Evolutionary conservation across 345 rosid species (phyloP).

Genomic region (Acer negundo): DNA sequence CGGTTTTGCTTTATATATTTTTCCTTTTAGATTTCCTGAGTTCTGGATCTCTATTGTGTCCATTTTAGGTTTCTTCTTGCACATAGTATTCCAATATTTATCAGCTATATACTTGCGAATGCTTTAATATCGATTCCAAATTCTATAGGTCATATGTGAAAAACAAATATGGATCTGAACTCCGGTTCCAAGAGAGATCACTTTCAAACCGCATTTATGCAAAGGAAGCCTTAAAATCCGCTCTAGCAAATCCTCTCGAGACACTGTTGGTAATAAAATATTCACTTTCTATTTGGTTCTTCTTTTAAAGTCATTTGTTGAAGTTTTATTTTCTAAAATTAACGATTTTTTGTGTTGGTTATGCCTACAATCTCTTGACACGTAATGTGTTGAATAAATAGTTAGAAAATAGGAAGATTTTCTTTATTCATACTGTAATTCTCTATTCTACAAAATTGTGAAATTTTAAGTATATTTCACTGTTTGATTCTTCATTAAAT

Average conservation of each 20-base stretch:
- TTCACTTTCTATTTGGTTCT: not conserved
- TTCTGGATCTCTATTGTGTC: not conserved
- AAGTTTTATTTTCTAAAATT: not conserved
- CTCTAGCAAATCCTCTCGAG: slow-evolving; percentile 54
- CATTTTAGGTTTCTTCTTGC: not conserved
- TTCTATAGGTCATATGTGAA: slow-evolving; percentile 57
- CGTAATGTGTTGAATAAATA: not conserved
- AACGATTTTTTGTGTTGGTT: not conserved
- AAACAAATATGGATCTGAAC: slow-evolving; percentile 60
- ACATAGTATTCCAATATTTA: not conserved
- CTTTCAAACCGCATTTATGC: slow-evolving; percentile 42
- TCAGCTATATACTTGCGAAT: not conserved
- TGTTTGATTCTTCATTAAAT: slow-evolving; percentile 28
- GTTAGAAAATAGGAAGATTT: slow-evolving; percentile 1
- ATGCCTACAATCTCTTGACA: not conserved
- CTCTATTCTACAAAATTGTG: not conserved
- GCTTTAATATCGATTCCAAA: slow-evolving; percentile 2
- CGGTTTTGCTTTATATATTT: not conserved
- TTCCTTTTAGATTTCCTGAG: not conserved
- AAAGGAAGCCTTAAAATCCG: slow-evolving; percentile 75
- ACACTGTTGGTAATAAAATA: slow-evolving; percentile 55
- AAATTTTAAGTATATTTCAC: slow-evolving; percentile 13
- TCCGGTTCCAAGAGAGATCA: slow-evolving; percentile 50
- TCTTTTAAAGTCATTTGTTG: not conserved
- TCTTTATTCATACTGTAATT: not conserved